Base-by-base conservation (phyloP, 2,329 filamentous ascomycete species). In the Aspergillus versicolor region DNA sequence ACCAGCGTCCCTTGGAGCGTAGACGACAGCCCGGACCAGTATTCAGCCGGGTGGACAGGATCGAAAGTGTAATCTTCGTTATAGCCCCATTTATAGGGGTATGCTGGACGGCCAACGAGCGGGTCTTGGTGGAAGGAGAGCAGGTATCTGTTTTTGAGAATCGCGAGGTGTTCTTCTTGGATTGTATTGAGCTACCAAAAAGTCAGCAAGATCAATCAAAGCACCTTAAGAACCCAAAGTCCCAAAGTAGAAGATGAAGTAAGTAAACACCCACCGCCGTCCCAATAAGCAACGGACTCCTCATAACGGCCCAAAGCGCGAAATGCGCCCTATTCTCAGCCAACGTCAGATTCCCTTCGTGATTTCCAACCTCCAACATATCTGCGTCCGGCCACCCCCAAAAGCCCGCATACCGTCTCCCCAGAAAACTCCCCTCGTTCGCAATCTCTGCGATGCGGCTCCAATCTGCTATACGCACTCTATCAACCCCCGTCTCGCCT, bases 361-460 rank as follows among this genome's bases (percentile, higher is more conserved):
- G 77, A 62, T 82, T 83, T 21, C 81, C 81, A 6, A 83, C 72
- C 63, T 82, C 79, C 5, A 69, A 73, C 75, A 82, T 82, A 52
- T 83, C 80, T 11, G 75, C 72, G 59, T 84, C 81, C 4, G 77
- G 79, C 61, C 79, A 77, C 11, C 79, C 77, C 70, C 78, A 82
- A 60, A 83, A 83, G 32, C 77, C 68, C 27, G 73, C 75, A 4
- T 70, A 67, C 53, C 81, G n/a, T 42, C 19, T 73, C 58, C 77
- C 67, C 49, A 74, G 65, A 63, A 82, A 81, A 27, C 73, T 74
- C n/a, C 79, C 80, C 32, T 79, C 72, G 64, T 82, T 83, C 27
- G 81, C 63, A 52, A 83, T 82, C 52, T 74, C 70, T 3, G 72
- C 60, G 41, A 75, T 70, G 6, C 65, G 63, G 8, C 57, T 9